These are phyloP conservation scores for Fistulinella cinereoalba DNA, from an alignment of 1,284 basidiomycete genomes.

Conservation along the genomic window DNA sequence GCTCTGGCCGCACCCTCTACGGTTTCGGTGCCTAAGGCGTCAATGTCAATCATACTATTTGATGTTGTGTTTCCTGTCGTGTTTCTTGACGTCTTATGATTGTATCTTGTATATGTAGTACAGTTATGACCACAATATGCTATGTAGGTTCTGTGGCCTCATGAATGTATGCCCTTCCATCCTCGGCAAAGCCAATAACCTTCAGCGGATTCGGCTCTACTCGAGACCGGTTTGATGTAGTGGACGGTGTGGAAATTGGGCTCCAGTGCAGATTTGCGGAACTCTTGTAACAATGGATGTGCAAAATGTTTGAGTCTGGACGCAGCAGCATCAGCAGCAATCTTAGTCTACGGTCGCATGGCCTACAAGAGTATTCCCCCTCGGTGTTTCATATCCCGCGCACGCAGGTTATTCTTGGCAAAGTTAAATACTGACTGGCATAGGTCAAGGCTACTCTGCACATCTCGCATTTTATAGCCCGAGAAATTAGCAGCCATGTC, in stretches of 20 bases:
- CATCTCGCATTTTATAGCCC: constrained; percentile 60
- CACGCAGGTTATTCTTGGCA: constrained; percentile 48
- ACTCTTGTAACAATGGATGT: constrained; percentile 57
- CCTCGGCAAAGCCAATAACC: constrained; percentile 73
- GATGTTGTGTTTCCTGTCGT: too few species aligned
- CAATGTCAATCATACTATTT: constrained; percentile 7
- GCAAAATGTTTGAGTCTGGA: constrained; percentile 71
- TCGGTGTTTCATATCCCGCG: constrained; percentile 35
- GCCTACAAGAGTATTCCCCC: constrained; percentile 68
- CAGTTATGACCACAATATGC: constrained; percentile 1
- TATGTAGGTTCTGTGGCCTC: constrained; percentile 5
- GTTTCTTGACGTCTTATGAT: too few species aligned
- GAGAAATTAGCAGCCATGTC: constrained; percentile 77
- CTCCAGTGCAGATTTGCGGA: constrained; percentile 50
- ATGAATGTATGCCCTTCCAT: constrained; percentile 36
- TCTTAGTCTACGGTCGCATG: too few species aligned
- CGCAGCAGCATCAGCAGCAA: background rate
- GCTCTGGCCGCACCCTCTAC: constrained; percentile 77
- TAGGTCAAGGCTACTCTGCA: constrained; percentile 58
- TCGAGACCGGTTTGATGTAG: constrained; percentile 65
- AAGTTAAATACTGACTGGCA: constrained; percentile 65
- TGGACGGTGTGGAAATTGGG: constrained; percentile 57
- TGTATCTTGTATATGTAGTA: constrained; percentile 21
- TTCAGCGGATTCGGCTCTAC: constrained; percentile 68
- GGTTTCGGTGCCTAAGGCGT: constrained; percentile 68